These are phyloP conservation scores for Populus simonii DNA, from an alignment of 345 rosid species.

Conservation along the genomic window DNA sequence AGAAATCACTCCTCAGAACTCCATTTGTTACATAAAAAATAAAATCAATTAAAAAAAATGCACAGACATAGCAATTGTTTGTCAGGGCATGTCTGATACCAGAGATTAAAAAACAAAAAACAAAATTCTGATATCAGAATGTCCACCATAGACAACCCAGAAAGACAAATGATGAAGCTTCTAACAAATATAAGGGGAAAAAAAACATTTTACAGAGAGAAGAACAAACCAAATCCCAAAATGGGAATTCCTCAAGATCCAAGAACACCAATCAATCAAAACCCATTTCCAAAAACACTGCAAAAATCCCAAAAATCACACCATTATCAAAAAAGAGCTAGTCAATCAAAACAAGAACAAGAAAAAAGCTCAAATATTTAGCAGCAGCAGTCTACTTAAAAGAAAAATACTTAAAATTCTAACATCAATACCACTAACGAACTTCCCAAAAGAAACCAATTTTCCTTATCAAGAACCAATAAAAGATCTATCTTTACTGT, in stretches of 20 bases:
- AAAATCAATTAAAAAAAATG: background rate
- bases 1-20: background rate
- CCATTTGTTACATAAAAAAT: no score
- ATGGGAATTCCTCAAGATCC: background rate
- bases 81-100: constrained; percentile 11
- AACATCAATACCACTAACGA: background rate
- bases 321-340: background rate
- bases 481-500: background rate
- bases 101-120: background rate
- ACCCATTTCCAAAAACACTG: background rate
- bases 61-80: background rate
- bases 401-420: background rate
- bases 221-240: background rate
- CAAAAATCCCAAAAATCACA: background rate
- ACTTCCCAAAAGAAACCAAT: background rate
- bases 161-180: background rate
- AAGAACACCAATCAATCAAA: background rate
- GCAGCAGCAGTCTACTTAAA: background rate
- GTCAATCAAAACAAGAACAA: no score
- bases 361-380: background rate
- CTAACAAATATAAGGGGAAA: background rate
- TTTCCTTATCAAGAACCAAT: background rate
- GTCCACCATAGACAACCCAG: background rate
- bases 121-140: background rate
- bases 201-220: background rate